Evolutionary conservation across 2,329 filamentous ascomycete genomes (phyloP), one percentile per base, ranked within the genome.

Genomic region (Tolypocladium album): DNA sequence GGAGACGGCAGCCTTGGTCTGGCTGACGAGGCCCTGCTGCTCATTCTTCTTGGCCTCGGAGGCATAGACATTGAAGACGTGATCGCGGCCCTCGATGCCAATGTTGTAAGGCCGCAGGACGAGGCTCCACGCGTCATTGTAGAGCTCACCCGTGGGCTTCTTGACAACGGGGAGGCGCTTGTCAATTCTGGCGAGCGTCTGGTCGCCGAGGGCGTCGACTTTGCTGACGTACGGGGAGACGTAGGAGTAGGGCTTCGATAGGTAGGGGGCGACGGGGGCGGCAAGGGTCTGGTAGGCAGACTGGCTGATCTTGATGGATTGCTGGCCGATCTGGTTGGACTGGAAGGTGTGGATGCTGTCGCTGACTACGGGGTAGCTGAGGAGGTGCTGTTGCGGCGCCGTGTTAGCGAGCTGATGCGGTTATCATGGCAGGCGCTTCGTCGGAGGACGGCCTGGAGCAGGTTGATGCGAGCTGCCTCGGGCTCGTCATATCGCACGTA

Each of bases 201-300:
- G 80, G 74, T 91, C 86, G 65, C 88, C 89, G 58, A 96, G 76
- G 61, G 83, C 76, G 72, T 97, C 94, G 69, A 87, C 92, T 74
- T 87, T 90, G 72, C 85, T 80, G 65, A 96, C 83, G 75, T 97
- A 97, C 0, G 93, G 92, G 58, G 87, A 86, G 64, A 96, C 83
- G 72, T 90, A 94, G 70, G 84, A 81, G 78, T 91, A 93, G 42
- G 92, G 92, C 67, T 83, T 89, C 68, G 85, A 75, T 67, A 97
- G 78, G 60, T 65, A 73, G 36, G 90, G 89, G 59, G 93, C 76
- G 64, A 96, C 76, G 24, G 92, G 90, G 66, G 87, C 88, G 71
- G 88, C 88, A 69, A 96, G 82, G 64, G 83, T 86, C 70, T 85
- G 79, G 80, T 92, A 96, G 68, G 87, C 87, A 62, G 86, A 83